phyloP scores from a whole-genome alignment of 495 filamentous ascomycete genomes.

The Podospora pseudopauciseta region DNA sequence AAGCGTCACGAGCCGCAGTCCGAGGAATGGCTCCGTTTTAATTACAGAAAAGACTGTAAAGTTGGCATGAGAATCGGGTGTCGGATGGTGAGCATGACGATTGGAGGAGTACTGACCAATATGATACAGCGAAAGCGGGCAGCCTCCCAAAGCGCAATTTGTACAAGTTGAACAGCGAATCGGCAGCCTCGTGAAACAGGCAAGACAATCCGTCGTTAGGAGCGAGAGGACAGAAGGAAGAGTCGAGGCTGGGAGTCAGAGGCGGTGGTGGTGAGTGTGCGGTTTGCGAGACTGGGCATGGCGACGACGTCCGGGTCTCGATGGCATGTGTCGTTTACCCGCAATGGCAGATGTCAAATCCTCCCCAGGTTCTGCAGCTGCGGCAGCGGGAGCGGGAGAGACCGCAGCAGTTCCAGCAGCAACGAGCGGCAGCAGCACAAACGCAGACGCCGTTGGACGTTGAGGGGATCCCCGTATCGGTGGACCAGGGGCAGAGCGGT shows the following conservation, averaged over 20 bases:
- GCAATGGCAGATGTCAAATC: neutral
- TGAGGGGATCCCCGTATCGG: neutral
- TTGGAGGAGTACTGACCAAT: slow-evolving; percentile 50
- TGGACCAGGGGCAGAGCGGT: slow-evolving; percentile 8
- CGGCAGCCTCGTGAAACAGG: slow-evolving; percentile 15
- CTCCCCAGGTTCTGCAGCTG: slow-evolving; percentile 10
- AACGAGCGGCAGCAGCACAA: neutral
- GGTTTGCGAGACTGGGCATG: slow-evolving; percentile 30
- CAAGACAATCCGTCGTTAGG: slow-evolving; percentile 15
- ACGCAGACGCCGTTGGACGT: slow-evolving; percentile 4
- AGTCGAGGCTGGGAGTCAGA: slow-evolving; percentile 32
- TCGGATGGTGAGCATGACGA: slow-evolving; percentile 11
- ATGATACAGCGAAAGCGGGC: slow-evolving; percentile 42
- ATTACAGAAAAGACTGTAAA: slow-evolving; percentile 36
- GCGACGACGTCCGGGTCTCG: slow-evolving; percentile 20
- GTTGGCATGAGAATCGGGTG: slow-evolving; percentile 28
- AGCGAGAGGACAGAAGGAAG: slow-evolving; percentile 17
- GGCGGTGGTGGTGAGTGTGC: slow-evolving; percentile 21
- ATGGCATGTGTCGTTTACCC: slow-evolving; percentile 2
- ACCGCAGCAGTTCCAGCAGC: neutral
- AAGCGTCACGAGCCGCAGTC: slow-evolving; percentile 3
- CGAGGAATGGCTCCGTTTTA: slow-evolving; percentile 19
- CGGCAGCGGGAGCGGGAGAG: slow-evolving; percentile 1
- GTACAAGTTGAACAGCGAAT: slow-evolving; percentile 32
- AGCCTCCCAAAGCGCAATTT: slow-evolving; percentile 28